phyloP scores from a whole-genome alignment of 2,329 filamentous ascomycete species.

The Didymella arachidicola region DNA sequence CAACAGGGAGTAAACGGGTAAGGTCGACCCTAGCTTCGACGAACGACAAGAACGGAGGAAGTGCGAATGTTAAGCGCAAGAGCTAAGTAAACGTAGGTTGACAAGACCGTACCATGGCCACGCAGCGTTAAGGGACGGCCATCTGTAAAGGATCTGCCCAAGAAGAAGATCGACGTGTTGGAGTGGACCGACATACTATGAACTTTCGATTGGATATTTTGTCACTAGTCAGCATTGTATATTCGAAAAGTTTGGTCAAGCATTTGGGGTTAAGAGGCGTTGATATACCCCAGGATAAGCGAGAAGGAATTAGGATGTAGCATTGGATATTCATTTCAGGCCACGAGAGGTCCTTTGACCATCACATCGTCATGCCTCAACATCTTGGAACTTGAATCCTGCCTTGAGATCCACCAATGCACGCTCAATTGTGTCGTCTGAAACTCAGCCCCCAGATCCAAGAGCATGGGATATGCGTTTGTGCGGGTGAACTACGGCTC shows the following conservation, averaged over 20 bases:
- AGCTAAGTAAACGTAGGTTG: constrained; percentile 29
- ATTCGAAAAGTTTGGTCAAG: background rate
- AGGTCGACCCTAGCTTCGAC: constrained; percentile 18
- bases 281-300: background rate
- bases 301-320: background rate
- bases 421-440: background rate
- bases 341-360: background rate
- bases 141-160: constrained; percentile 24
- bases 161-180: constrained; percentile 28
- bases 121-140: constrained; percentile 25
- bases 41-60: background rate
- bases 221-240: background rate
- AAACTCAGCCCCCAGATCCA: background rate
- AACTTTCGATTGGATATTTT: background rate
- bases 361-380: background rate
- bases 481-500: background rate
- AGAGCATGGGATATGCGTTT: background rate
- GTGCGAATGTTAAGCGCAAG: background rate
- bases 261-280: background rate
- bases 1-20: constrained; percentile 34
- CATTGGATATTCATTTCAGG: background rate
- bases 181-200: constrained; percentile 28
- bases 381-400: background rate
- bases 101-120: constrained; percentile 26
- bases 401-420: background rate